Conservation (phyloP, 2,329 filamentous ascomycete species). For the Cyphellophora attinorum region DNA sequence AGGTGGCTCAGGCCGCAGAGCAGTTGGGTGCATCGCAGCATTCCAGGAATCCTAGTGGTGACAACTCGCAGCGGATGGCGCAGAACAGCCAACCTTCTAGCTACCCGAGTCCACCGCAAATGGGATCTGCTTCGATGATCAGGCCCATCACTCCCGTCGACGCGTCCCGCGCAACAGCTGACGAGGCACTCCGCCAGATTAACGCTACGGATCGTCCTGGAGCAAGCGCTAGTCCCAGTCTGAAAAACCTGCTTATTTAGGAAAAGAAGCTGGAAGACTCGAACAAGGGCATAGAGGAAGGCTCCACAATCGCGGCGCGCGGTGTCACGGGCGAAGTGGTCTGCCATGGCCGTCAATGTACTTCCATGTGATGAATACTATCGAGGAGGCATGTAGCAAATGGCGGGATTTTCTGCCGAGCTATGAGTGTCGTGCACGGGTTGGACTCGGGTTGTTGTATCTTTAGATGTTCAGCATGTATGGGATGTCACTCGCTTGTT, state of each 20-base stretch:
- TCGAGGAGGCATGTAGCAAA: too few species aligned
- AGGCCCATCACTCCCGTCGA: slow-evolving; percentile 11
- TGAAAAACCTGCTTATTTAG: slow-evolving; percentile 64
- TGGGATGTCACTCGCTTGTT: too few species aligned
- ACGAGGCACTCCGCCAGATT: not conserved
- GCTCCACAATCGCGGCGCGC: too few species aligned
- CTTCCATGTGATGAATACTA: too few species aligned
- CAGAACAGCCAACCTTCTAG: not conserved
- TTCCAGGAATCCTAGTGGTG: not conserved
- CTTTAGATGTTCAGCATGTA: too few species aligned
- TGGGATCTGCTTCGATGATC: slow-evolving; percentile 5
- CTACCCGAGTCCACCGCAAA: not conserved
- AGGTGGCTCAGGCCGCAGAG: slow-evolving; percentile 13
- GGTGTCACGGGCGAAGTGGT: too few species aligned
- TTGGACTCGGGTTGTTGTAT: too few species aligned
- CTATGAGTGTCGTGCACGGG: too few species aligned
- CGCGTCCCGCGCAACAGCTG: slow-evolving; percentile 17
- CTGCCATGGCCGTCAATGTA: too few species aligned
- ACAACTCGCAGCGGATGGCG: not conserved
- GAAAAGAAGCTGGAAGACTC: too few species aligned
- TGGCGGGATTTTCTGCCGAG: too few species aligned
- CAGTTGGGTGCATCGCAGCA: slow-evolving; percentile 2
- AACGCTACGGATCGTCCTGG: slow-evolving; percentile 38
- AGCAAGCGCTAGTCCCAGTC: slow-evolving; percentile 68
- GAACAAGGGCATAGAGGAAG: too few species aligned